Evolutionary conservation across 495 filamentous ascomycete genomes (phyloP).

Genomic region (Rhizodiscina lignyota): DNA sequence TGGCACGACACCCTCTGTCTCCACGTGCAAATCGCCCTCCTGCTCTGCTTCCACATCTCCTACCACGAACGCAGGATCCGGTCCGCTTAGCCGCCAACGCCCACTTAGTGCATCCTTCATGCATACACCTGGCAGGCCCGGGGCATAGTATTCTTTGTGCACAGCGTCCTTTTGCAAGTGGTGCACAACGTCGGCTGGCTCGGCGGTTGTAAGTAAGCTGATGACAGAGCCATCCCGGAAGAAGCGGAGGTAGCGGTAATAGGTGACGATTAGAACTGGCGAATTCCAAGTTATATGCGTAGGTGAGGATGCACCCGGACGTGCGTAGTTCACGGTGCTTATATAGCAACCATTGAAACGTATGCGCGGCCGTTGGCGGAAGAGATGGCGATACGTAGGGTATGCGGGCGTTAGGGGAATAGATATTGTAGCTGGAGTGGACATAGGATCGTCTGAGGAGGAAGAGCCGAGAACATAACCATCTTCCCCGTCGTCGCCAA

Average conservation of each 20-base stretch:
- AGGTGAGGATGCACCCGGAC: constrained; percentile 49
- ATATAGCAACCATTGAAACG: constrained; percentile 95
- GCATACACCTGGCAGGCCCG: constrained; percentile 3
- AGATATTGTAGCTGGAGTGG: constrained; percentile 19
- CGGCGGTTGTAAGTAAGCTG: constrained; percentile 57
- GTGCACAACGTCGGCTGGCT: constrained; percentile 73
- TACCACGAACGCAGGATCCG: no score
- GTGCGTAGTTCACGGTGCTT: constrained; percentile 85
- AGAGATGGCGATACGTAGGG: constrained; percentile 42
- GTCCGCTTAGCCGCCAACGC: neutral
- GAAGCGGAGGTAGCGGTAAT: constrained; percentile 91
- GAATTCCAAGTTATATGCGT: constrained; percentile 51
- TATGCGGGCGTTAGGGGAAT: constrained; percentile 24
- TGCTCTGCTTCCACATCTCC: constrained; percentile 15
- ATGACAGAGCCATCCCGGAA: constrained; percentile 78
- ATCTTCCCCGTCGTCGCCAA: constrained; percentile 11
- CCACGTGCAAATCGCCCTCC: constrained; percentile 59
- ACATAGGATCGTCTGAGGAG: neutral
- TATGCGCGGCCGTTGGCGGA: constrained; percentile 66
- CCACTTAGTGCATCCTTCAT: constrained; percentile 3
- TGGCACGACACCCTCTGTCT: constrained; percentile 63
- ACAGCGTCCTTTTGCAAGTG: constrained; percentile 29
- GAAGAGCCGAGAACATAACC: neutral
- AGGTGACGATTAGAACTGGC: constrained; percentile 91
- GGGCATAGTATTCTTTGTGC: constrained; percentile 21